Percentiles rank a stretch among this genome's conserved stretches.
These are phyloP conservation scores for Apostasia shenzhenica DNA, from an alignment of 106 monocot genomes.

Conservation along the genomic window DNA sequence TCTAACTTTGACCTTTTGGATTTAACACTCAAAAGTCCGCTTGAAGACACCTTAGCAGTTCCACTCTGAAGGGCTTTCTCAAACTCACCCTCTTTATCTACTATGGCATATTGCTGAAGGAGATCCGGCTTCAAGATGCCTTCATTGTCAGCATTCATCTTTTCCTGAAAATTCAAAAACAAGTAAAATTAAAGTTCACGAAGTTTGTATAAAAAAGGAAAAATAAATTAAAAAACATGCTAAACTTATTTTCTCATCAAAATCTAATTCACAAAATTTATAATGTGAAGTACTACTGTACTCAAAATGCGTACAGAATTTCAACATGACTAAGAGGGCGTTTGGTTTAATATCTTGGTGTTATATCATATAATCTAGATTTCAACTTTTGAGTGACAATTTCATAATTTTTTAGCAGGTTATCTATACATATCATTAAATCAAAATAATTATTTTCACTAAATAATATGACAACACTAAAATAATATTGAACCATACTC, in stretches of 20 bases:
- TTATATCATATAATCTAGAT: too few species aligned
- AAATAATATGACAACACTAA: too few species aligned
- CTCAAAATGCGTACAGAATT: too few species aligned
- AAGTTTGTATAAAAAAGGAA: not conserved
- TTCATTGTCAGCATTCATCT: constrained; percentile 40
- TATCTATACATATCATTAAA: too few species aligned
- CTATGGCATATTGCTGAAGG: constrained; percentile 56
- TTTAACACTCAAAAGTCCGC: constrained; percentile 76
- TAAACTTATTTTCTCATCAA: not conserved
- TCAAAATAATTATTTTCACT: too few species aligned
- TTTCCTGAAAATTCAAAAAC: constrained; percentile 30
- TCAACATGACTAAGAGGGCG: too few species aligned
- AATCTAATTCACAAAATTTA: too few species aligned
- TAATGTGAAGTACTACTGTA: too few species aligned
- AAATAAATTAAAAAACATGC: not conserved
- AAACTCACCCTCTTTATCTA: constrained; percentile 36
- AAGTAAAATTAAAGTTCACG: not conserved
- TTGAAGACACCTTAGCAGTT: constrained; percentile 34
- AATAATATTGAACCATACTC: too few species aligned
- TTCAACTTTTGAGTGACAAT: too few species aligned
- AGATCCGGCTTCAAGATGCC: constrained; percentile 30
- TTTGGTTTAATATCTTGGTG: too few species aligned
- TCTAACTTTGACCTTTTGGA: constrained; percentile 28
- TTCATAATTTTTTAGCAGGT: too few species aligned
- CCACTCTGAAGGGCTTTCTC: constrained; percentile 54